Base-by-base conservation (phyloP, 208 protist genomes). In the Lotmaria passim region DNA sequence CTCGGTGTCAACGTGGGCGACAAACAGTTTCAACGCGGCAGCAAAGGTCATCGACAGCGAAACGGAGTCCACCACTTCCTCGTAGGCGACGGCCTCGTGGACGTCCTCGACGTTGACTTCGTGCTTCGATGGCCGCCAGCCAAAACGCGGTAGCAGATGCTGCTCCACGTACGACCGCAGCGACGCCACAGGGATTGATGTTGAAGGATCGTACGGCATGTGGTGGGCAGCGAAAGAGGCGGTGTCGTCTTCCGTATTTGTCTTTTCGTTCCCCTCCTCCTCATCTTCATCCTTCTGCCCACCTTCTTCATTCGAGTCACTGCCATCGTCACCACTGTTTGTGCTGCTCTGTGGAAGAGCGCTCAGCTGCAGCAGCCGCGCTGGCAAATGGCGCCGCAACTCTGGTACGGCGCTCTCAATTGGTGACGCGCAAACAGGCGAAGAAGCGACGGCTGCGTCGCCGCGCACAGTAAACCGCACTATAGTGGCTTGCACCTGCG, bases 1-100 rank as follows among this genome's bases (percentile, higher is more conserved):
- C 63, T 77, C 63, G 3, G 57, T 67, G 46, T 77, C 71, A 12
- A 77, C 39, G 64, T 77, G 71, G 3, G 71, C 71, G 43, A 67
- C 71, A 51, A 77, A 77, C 23, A 77, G 57, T 48, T 77, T 77
- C 14, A 77, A 48, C 44, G 71, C 28, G 6, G 44, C 71, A 30
- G 60, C 36, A 39, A 71, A 71, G 1, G 71, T 55, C 1, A 61
- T 38, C 6, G 71, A 61, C 10, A 77, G 71, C 6, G 71, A 77
- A 26, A 66, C 43, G 21, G 71, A 66, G 23, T 60, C 46, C 23
- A 77, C 44, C 0, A 51, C 1, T 23, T 43, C 56, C 28, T 48
- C 61, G n/a, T 3, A 23, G 17, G 38, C 26, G 2, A 12, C 24
- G n/a, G 48, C 26, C 3, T 36, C 8, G 14, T 12, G 48, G 21